Percentiles rank a stretch among this genome's conserved stretches.
Conservation (phyloP, 2,329 filamentous ascomycete genomes). For the Pseudogymnoascus sp. region DNA sequence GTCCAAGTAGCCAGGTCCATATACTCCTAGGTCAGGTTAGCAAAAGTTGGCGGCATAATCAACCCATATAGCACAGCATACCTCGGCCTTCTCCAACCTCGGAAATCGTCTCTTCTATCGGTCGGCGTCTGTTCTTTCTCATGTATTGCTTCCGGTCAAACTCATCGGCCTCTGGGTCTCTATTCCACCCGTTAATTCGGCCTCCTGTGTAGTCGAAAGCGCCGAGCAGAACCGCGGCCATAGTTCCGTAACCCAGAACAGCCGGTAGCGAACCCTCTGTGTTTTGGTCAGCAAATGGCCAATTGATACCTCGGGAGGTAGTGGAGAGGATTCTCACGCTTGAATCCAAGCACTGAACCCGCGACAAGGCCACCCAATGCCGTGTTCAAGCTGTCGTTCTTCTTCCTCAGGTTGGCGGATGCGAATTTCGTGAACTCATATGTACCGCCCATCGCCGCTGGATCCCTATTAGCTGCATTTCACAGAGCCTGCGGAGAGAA, state of each 20-base stretch:
- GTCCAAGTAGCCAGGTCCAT: constrained; percentile 60
- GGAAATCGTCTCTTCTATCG: constrained; percentile 57
- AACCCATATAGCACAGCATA: constrained; percentile 32
- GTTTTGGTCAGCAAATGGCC: constrained; percentile 7
- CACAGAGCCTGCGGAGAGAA: constrained; percentile 10
- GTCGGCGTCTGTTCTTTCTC: constrained; percentile 53
- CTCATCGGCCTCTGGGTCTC: constrained; percentile 49
- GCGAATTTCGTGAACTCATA: constrained; percentile 60
- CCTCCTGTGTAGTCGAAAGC: constrained; percentile 59
- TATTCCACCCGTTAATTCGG: constrained; percentile 43
- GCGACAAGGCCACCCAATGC: constrained; percentile 58
- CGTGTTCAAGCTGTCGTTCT: constrained; percentile 58
- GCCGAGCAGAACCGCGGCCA: constrained; percentile 46
- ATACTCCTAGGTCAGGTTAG: constrained; percentile 47
- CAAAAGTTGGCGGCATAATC: neutral
- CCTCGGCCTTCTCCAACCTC: constrained; percentile 65
- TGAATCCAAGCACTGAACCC: constrained; percentile 53
- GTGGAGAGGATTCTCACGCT: constrained; percentile 38
- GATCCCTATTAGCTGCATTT: constrained; percentile 12
- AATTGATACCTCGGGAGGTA: neutral
- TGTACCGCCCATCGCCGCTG: constrained; percentile 60
- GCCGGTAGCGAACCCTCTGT: constrained; percentile 39
- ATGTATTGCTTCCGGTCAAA: constrained; percentile 55
- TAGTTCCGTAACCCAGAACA: constrained; percentile 56
- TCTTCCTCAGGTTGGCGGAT: constrained; percentile 61